Base-by-base conservation (phyloP, 2,329 filamentous ascomycete genomes). In the Alternaria arbusti region DNA sequence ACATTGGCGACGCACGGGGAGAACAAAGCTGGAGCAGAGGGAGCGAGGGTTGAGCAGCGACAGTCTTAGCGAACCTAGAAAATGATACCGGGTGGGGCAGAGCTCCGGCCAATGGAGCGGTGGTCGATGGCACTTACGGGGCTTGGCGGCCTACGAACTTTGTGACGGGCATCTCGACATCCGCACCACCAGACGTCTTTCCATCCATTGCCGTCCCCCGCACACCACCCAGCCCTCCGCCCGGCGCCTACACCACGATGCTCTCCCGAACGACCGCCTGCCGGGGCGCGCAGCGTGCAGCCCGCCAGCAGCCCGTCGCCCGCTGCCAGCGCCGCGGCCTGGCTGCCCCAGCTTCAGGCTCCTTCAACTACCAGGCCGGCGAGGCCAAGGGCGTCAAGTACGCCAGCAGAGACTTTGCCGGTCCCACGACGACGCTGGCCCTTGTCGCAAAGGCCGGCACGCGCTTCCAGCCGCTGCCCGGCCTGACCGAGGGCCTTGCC, bases 371-470 rank as follows among this genome's bases (percentile, higher is more conserved):
- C 85, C 91, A 97, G 84, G 89, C 91, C 67, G 88, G 91, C 79
- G 92, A 97, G 83, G 88, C 92, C 82, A 88, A 90, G 81, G 95
- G 95, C 78, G 86, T 98, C 84, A 97, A 97, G 87, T 88, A 96
- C 75, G 94, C 95, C 79, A 92, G 92, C 84, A 90, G 95, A 85
- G 94, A 98, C 82, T 87, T 93, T 77, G 88, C 92, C 68, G 93
- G 93, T 68, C 92, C 94, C 71, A 97, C 95, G 66, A 94, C 94
- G 66, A 96, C 93, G 78, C 87, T 99, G 71, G 94, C 94, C 60
- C 83, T 99, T 70, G 93, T 99, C 80, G 89, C 94, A 73, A 97
- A 97, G 87, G 96, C 94, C 68, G 96, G 96, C 78, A 96, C 95
- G 69, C 88, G 96, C 82, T 98, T 95, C 83, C 90, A 99, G 86